These are phyloP conservation scores for Furcasterigmium sp. DNA, from an alignment of 2,329 filamentous ascomycete species.

Conservation along the genomic window DNA sequence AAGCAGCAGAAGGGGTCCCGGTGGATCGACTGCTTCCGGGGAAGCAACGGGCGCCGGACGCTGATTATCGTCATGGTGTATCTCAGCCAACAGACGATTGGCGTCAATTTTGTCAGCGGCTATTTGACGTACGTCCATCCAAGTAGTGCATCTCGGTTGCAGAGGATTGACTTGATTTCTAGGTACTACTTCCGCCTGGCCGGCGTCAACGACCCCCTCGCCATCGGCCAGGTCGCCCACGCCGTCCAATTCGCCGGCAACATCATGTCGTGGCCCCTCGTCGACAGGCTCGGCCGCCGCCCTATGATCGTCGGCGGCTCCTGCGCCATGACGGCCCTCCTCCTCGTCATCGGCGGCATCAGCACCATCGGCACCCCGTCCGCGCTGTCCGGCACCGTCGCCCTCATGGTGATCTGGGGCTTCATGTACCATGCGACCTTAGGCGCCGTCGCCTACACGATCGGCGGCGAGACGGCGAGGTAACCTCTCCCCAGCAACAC, in stretches of 20 bases:
- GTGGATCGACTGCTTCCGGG: slow-evolving; percentile 22
- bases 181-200: slow-evolving; percentile 21
- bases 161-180: background rate
- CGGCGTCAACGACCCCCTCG: slow-evolving; percentile 19
- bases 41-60: slow-evolving; percentile 19
- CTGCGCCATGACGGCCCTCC: slow-evolving; percentile 18
- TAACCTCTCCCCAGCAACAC: background rate
- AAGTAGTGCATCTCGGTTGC: background rate
- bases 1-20: slow-evolving; percentile 12
- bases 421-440: slow-evolving; percentile 22
- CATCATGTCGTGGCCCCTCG: slow-evolving; percentile 21
- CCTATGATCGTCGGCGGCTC: slow-evolving; percentile 21
- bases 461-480: slow-evolving; percentile 23
- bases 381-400: slow-evolving; percentile 17
- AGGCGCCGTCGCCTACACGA: slow-evolving; percentile 21
- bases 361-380: slow-evolving; percentile 18
- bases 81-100: slow-evolving; percentile 21
- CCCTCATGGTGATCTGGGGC: slow-evolving; percentile 21
- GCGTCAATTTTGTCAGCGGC: slow-evolving; percentile 22
- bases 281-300: slow-evolving; percentile 22
- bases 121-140: slow-evolving; percentile 16
- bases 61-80: slow-evolving; percentile 24
- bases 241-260: slow-evolving; percentile 23
- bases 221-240: slow-evolving; percentile 20
- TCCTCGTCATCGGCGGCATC: slow-evolving; percentile 23